phyloP scores from a whole-genome alignment of 2,329 filamentous ascomycete genomes.

The Lasiodiplodia sp. region DNA sequence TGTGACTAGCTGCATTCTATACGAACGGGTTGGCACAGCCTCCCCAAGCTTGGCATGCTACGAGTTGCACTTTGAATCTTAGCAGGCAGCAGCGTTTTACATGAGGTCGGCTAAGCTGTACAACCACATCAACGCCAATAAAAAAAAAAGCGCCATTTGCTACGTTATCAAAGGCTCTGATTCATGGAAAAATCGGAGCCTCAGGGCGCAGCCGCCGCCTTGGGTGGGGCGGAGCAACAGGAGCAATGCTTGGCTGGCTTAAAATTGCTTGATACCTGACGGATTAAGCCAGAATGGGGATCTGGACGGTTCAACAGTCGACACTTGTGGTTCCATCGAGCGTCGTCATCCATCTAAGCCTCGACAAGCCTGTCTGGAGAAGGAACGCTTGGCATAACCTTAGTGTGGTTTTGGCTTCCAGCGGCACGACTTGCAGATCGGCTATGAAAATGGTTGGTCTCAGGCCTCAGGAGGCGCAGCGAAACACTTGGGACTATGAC shows the following conservation, averaged over 20 bases:
- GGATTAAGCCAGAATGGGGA: neutral
- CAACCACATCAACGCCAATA: neutral
- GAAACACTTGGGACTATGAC: slow-evolving; percentile 78
- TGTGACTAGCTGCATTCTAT: neutral
- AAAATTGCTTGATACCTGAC: neutral
- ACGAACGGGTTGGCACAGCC: neutral
- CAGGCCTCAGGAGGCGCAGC: slow-evolving; percentile 79
- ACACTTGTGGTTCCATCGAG: neutral
- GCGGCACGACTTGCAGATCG: slow-evolving; percentile 83
- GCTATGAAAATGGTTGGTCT: slow-evolving; percentile 82
- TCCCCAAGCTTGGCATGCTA: neutral
- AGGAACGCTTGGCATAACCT: slow-evolving; percentile 52
- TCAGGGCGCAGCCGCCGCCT: neutral
- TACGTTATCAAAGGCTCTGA: neutral
- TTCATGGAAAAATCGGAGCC: neutral
- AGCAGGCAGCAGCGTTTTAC: neutral
- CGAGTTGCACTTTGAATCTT: neutral
- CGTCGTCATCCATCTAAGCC: slow-evolving; percentile 8
- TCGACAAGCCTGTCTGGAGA: neutral
- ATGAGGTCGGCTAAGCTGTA: neutral
- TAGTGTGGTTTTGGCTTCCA: slow-evolving; percentile 77
- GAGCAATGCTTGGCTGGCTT: neutral
- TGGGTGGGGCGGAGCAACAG: neutral
- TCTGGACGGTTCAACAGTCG: slow-evolving; percentile 50
- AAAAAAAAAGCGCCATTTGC: neutral